phyloP scores from a whole-genome alignment of 345 rosid genomes.

The Erucastrum elatum region DNA sequence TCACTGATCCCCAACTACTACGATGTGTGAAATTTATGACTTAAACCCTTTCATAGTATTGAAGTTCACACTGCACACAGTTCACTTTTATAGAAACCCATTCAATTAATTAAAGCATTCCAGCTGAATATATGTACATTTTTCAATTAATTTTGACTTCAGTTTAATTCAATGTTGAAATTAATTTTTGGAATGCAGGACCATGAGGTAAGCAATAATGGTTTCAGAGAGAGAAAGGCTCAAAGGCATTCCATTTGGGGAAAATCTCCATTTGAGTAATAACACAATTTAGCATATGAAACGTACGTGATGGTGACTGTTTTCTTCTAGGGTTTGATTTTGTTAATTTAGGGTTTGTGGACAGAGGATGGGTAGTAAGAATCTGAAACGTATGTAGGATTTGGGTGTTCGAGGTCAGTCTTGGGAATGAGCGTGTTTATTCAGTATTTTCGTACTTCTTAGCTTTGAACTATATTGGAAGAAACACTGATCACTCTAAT shows the following conservation, averaged over 20 bases:
- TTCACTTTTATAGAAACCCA: conserved; percentile 33
- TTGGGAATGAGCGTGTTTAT: conserved; percentile 36
- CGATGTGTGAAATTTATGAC: conserved; percentile 46
- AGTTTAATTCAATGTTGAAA: conserved; percentile 19
- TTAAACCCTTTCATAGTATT: conserved; percentile 26
- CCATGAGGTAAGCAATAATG: conserved; percentile 57
- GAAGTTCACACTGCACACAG: conserved; percentile 35
- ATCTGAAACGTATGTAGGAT: conserved; percentile 24
- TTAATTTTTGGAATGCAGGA: conserved; percentile 52
- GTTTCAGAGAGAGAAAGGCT: conserved; percentile 65
- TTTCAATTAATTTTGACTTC: background rate
- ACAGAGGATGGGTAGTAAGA: conserved; percentile 1
- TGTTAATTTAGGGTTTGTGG: conserved; percentile 31
- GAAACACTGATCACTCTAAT: background rate
- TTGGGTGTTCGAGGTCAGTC: conserved; percentile 32
- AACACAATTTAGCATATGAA: conserved; percentile 9
- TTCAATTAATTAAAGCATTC: conserved; percentile 32
- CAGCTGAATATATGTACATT: conserved; percentile 35
- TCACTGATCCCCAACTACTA: conserved; percentile 41
- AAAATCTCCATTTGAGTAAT: conserved; percentile 57
- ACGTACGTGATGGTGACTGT: conserved; percentile 32
- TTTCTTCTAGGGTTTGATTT: conserved; percentile 37
- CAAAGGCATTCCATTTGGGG: conserved; percentile 70
- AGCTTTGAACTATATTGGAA: conserved; percentile 24
- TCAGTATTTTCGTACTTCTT: conserved; percentile 25